phyloP scores from a whole-genome alignment of 257 asterid genomes.

The Rubia yunnanensis region DNA sequence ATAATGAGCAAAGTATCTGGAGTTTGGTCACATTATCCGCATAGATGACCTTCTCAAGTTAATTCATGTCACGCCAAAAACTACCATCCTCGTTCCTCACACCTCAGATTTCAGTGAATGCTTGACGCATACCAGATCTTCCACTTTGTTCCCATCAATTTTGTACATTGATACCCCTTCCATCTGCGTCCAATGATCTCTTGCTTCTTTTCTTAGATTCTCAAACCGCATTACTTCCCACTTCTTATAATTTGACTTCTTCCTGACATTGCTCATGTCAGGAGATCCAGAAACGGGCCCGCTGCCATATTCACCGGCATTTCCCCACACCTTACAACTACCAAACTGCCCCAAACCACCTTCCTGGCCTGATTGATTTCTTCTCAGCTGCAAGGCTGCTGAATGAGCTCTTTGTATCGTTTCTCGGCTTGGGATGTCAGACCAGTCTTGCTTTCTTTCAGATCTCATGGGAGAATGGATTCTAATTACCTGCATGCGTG shows the following conservation, averaged over 20 bases:
- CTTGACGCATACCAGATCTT: constrained; percentile 84
- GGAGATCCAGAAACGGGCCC: constrained; percentile 68
- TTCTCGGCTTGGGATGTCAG: constrained; percentile 75
- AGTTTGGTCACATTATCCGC: neutral
- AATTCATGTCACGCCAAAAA: neutral
- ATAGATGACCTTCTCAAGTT: too few species aligned
- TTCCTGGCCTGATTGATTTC: constrained; percentile 31
- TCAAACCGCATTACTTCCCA: constrained; percentile 77
- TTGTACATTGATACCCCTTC: constrained; percentile 77
- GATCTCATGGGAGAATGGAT: constrained; percentile 99
- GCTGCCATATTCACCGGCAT: constrained; percentile 49
- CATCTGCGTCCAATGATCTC: constrained; percentile 60
- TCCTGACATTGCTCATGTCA: constrained; percentile 63
- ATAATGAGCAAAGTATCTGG: neutral
- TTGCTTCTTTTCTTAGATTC: constrained; percentile 51
- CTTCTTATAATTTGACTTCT: constrained; percentile 62
- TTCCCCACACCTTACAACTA: constrained; percentile 85
- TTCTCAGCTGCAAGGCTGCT: constrained; percentile 36
- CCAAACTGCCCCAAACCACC: constrained; percentile 55
- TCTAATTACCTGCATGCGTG: constrained; percentile 64
- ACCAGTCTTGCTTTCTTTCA: constrained; percentile 79
- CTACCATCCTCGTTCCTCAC: constrained; percentile 4
- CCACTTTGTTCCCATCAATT: constrained; percentile 94
- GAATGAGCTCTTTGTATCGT: constrained; percentile 18
- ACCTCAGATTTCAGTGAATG: constrained; percentile 39